Evolutionary conservation across 2,329 filamentous ascomycete genomes (phyloP), one percentile per base, ranked within the genome.

Genomic region (Pseudonectria foliicola): DNA sequence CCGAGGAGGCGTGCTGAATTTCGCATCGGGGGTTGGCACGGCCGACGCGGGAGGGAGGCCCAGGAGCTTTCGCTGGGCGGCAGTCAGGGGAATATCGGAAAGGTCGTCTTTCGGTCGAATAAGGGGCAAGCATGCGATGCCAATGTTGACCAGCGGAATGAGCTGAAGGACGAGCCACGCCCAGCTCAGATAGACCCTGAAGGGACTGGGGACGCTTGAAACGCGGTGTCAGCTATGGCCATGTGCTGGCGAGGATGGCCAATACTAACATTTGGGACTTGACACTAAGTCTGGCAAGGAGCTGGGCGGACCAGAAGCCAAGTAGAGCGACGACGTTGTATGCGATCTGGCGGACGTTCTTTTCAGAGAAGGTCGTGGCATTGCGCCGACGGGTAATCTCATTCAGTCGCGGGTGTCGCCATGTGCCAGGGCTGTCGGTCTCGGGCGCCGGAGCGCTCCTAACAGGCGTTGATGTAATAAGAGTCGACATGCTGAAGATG

Each of bases 361-460:
- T 76, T 49, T 89, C 80, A 37, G 80, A 78, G 58, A 96, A 95
- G 31, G 73, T 84, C 11, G 80, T 78, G 13, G 80, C 81, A 57
- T 85, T 81, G 55, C 88, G 85, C 33, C 92, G 80, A 43, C 75
- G 75, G 12, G 84, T 79, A 56, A 98, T 93, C 62, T 96, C 90
- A 52, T 87, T 75, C 45, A 95, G 73, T 44, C 82, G 80, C 24
- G 92, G 92, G 59, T 98, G 92, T 54, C 80, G 77, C 90, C 92
- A 98, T 55, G 81, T 86, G 36, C 90, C 89, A 6, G 85, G 75
- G 49, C 73, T 77, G 34, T 77, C 74, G 18, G 61, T 54, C 14
- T 53, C 43, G 1, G 60, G 44, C 13, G 58, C 38, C 28, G 61
- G 52, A 23, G 63, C 56, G 33, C 34, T 57, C 59, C 70, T 55